Base-by-base conservation (phyloP, 257 asterid genomes). In the Solanum peruvianum region DNA sequence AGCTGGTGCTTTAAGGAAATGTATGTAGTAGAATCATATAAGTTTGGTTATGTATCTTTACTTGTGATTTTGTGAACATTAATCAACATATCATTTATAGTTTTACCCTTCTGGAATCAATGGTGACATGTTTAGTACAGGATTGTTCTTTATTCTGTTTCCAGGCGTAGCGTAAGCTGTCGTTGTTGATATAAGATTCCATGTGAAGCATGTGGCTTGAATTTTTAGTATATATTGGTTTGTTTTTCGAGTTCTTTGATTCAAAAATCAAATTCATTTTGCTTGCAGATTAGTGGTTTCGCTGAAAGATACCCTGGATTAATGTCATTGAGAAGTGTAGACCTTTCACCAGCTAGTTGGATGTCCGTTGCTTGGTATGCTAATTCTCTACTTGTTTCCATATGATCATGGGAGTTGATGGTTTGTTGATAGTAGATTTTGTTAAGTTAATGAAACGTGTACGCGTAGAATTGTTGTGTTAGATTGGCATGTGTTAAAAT, bases 331-430 rank as follows among this genome's bases (percentile, higher is more conserved):
- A 92, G 87, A 88, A 91, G 93, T 85, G 92, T 91, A 64, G 94
- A 92, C 84, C 93, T 92, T 87, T 92, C 93, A 62, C 94, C 94
- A 0, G 93, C 93, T 83, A 89, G 93, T 90, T 92, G 94, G 94
- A 85, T 92, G 93, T 90, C 94, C 4, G 93, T 92, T 81, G 91
- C 93, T 37, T 92, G 94, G 94, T 92, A 88, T 31, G 82, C 27
- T 44, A 31, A 33, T 37, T 52, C 70, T 52, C 12, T 52, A 2
- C 7, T 14, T 18, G 25, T 67, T 16, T 85, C 18, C 35, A 47
- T 81, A 62, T 58, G 66, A 15, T 31, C 82, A 33, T 81, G 56
- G 56, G 16, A 41, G 41, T 9, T 47, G 27, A 80, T 80, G 66
- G 84, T 80, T 47, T 4, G 2, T 47, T 47, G 84, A 45, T 7